A percentile compares a stretch with the other conserved stretches of the same genome.
Conservation (phyloP, 108 stramenopile species). For the Bacterosira constricta region DNA sequence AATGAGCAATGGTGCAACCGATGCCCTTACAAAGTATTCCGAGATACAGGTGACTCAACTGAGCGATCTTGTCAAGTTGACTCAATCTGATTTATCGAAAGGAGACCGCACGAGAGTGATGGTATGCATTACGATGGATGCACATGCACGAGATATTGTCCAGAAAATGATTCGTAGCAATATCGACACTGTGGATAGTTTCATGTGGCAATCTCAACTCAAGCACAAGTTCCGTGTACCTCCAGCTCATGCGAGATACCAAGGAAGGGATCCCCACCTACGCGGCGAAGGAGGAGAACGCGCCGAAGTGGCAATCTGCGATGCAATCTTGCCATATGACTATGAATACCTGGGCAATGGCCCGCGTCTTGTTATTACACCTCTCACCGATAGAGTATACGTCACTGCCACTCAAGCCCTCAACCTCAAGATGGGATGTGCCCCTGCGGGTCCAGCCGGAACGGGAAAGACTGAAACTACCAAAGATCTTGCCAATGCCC, state of each 20-base stretch:
- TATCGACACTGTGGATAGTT: slow-evolving; percentile 50
- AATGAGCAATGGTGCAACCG: slow-evolving; percentile 48
- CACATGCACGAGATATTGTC: slow-evolving; percentile 83
- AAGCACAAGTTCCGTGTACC: slow-evolving; percentile 85
- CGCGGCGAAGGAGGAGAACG: slow-evolving; percentile 62
- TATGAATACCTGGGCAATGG: slow-evolving; percentile 90
- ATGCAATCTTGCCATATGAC: slow-evolving; percentile 80
- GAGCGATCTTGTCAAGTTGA: slow-evolving; percentile 70
- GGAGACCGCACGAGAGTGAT: slow-evolving; percentile 77
- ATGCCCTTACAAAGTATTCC: slow-evolving; percentile 59
- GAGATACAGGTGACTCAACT: slow-evolving; percentile 70
- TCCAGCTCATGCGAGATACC: slow-evolving; percentile 54
- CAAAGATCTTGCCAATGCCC: slow-evolving; percentile 76
- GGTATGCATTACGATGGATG: slow-evolving; percentile 88
- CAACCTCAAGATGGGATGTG: slow-evolving; percentile 86
- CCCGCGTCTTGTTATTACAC: slow-evolving; percentile 81
- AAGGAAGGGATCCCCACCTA: slow-evolving; percentile 62
- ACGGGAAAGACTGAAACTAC: slow-evolving; percentile 88
- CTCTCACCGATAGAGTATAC: slow-evolving; percentile 84
- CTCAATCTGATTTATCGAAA: slow-evolving; percentile 72
- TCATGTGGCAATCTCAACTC: slow-evolving; percentile 87
- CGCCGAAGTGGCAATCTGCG: slow-evolving; percentile 80
- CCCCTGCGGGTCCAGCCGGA: slow-evolving; percentile 82
- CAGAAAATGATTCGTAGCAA: slow-evolving; percentile 69
- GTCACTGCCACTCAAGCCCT: slow-evolving; percentile 87